Evolutionary conservation across 352 stramenopile species (phyloP).

Genomic region (Globisporangium canariense): DNA sequence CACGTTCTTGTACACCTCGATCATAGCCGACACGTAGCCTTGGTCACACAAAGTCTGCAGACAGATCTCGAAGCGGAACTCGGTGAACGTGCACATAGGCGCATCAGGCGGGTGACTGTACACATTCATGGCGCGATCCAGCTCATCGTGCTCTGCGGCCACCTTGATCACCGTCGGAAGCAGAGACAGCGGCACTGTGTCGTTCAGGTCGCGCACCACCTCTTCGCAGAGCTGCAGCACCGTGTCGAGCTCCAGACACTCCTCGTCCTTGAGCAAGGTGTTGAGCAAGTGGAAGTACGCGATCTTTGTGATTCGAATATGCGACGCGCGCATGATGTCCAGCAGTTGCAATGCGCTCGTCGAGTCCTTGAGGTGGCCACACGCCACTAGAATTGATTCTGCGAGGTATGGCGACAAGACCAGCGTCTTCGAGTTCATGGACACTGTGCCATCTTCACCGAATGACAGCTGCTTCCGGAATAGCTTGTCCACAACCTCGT

Average conservation of each 20-base stretch:
- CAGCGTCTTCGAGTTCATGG: constrained; percentile 10
- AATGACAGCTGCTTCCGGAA: constrained; percentile 21
- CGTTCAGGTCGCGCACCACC: constrained; percentile 34
- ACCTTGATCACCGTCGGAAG: constrained; percentile 56
- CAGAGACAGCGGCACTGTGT: constrained; percentile 49
- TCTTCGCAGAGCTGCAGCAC: constrained; percentile 56
- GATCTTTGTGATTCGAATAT: constrained; percentile 40
- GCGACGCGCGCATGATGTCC: constrained; percentile 26
- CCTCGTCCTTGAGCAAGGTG: constrained; percentile 53
- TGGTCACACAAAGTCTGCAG: constrained; percentile 52
- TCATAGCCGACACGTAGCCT: constrained; percentile 41
- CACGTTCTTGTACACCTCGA: constrained; percentile 51
- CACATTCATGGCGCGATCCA: constrained; percentile 60
- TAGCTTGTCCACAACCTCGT: constrained; percentile 50
- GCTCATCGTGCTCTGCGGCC: constrained; percentile 47
- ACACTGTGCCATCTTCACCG: neutral
- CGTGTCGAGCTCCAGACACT: constrained; percentile 37
- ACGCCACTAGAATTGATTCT: constrained; percentile 49
- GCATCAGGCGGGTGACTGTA: constrained; percentile 42
- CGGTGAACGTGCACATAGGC: constrained; percentile 39
- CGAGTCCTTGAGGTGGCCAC: constrained; percentile 43
- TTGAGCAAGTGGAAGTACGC: constrained; percentile 62
- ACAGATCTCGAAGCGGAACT: constrained; percentile 70
- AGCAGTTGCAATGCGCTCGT: constrained; percentile 30
- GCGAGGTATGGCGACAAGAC: constrained; percentile 40